Evolutionary conservation across 1,284 basidiomycete genomes (phyloP).

Genomic region (Ustilago hordei): DNA sequence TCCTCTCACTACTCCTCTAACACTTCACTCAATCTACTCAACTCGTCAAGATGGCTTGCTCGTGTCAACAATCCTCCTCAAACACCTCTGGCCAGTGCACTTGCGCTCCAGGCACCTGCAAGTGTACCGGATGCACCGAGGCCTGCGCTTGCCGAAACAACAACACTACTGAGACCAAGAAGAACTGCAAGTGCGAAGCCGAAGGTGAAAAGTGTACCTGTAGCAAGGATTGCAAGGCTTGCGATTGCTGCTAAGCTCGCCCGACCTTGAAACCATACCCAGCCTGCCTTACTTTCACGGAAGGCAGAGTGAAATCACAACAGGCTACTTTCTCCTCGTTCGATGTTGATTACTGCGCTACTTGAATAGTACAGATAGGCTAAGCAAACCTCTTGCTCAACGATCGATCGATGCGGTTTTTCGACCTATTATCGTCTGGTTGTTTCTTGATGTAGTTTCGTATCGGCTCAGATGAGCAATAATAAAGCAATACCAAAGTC

Average conservation of each 20-base stretch:
- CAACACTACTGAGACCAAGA: conserved; percentile 3
- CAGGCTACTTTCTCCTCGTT: too few species aligned
- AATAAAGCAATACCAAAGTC: too few species aligned
- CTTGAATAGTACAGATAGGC: too few species aligned
- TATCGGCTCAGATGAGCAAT: too few species aligned
- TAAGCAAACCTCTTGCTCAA: too few species aligned
- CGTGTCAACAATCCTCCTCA: conserved; percentile 16
- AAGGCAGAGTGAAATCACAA: too few species aligned
- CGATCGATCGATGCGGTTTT: too few species aligned
- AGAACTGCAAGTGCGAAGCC: conserved; percentile 48
- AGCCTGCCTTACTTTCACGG: too few species aligned
- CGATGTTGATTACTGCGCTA: too few species aligned
- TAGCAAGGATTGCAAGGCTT: conserved; percentile 37
- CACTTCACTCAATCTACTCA: neutral
- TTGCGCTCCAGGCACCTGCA: conserved; percentile 20
- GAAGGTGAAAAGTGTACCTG: conserved; percentile 41
- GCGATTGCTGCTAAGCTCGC: conserved; percentile 45
- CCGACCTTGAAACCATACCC: neutral
- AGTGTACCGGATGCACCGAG: conserved; percentile 43
- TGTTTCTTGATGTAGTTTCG: too few species aligned
- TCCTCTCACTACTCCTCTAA: neutral
- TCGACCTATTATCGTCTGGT: too few species aligned
- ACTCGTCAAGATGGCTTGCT: conserved; percentile 39
- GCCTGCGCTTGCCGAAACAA: conserved; percentile 37
- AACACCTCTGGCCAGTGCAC: conserved; percentile 13